phyloP scores from a whole-genome alignment of 768 basidiomycete genomes.

The Clathrus columnatus region DNA sequence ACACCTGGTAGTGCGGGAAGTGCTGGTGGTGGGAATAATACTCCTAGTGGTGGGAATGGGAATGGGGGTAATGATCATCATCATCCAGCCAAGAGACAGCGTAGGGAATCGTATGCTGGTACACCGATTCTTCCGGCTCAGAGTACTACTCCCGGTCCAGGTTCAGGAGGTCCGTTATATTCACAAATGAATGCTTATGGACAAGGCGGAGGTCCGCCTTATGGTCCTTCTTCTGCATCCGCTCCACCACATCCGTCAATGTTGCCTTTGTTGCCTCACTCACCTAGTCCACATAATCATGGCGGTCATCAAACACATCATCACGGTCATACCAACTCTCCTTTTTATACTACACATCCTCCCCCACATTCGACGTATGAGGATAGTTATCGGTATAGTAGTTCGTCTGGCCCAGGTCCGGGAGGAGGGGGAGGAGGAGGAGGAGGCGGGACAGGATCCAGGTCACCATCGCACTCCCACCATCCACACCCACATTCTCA shows the following conservation, averaged over 20 bases:
- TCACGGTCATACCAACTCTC: neutral
- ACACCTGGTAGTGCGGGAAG: neutral
- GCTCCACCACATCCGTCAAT: neutral
- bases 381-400: neutral
- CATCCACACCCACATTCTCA: neutral
- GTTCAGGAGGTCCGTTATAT: neutral
- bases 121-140: slow-evolving; percentile 9
- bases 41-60: slow-evolving; percentile 7
- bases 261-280: neutral
- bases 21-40: slow-evolving; percentile 1
- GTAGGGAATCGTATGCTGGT: neutral
- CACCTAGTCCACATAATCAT: neutral
- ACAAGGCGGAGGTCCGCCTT: neutral
- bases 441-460: too few species aligned
- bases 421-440: too few species aligned
- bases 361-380: neutral
- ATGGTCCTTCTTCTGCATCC: neutral
- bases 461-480: neutral
- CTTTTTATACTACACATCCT: neutral
- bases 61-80: neutral
- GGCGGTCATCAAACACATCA: too few species aligned
- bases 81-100: neutral
- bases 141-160: neutral
- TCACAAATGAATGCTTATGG: neutral
- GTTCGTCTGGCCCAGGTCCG: slow-evolving; percentile 6